Conservation (phyloP, 2,329 filamentous ascomycete species). For the Aureobasidium vineae region DNA sequence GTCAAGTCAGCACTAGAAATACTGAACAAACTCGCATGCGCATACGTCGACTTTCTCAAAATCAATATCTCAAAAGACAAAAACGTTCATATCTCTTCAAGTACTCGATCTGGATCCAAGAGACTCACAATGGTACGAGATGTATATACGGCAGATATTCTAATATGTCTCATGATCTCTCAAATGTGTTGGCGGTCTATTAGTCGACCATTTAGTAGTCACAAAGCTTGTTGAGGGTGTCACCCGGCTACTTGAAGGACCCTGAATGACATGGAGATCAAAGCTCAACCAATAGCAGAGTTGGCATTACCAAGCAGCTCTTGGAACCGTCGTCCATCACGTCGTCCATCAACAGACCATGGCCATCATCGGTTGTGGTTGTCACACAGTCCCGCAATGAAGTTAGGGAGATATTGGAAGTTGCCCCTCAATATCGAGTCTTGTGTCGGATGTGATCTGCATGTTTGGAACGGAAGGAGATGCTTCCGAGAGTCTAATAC, state of each 20-base stretch:
- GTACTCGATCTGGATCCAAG: too few relatives aligned
- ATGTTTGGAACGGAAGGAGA: background rate
- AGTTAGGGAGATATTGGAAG: background rate
- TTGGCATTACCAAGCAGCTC: background rate
- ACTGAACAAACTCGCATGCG: fast-evolving
- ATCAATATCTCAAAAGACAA: background rate
- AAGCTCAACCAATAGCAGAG: background rate
- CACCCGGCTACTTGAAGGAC: background rate
- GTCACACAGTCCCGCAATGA: background rate
- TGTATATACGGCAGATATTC: too few relatives aligned
- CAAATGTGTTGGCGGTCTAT: background rate
- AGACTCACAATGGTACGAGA: too few relatives aligned
- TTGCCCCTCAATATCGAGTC: background rate
- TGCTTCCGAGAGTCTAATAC: background rate
- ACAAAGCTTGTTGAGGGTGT: background rate
- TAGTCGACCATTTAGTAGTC: background rate
- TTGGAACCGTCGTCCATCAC: background rate
- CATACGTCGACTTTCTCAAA: background rate
- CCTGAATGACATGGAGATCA: background rate
- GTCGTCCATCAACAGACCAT: background rate
- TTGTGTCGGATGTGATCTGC: background rate
- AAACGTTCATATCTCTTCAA: too few relatives aligned
- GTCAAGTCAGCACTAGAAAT: background rate
- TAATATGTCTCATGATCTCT: too few relatives aligned
- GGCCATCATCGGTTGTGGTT: background rate